Percentiles rank a stretch among this genome's conserved stretches.
Conservation (phyloP, 2,329 filamentous ascomycete genomes). For the Aspergillus caelatus region DNA sequence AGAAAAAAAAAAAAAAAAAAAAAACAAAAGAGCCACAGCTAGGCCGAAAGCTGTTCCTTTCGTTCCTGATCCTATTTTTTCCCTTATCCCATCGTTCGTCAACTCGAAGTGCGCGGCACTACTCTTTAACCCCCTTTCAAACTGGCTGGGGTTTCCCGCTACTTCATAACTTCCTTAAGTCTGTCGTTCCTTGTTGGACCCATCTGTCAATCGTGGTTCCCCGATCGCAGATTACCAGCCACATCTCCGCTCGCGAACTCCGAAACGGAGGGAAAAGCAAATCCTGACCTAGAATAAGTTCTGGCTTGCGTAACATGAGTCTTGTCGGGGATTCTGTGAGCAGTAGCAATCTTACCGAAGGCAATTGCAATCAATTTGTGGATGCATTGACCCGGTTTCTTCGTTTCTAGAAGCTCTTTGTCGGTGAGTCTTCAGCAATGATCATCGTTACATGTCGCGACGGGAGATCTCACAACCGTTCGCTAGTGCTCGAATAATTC, state of each 20-base stretch:
- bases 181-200: not conserved
- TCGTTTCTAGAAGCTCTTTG: constrained; percentile 4
- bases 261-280: not conserved
- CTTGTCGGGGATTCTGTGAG: not conserved
- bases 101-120: not conserved
- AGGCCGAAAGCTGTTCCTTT: not conserved
- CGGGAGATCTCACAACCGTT: not conserved
- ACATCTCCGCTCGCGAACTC: not conserved
- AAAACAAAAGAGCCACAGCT: not conserved
- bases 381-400: constrained; percentile 1
- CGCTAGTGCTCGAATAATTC: not conserved
- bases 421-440: not conserved
- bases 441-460: not conserved
- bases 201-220: not conserved
- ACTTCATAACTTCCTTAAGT: not conserved
- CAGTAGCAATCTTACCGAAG: not conserved
- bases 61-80: not conserved
- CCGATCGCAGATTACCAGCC: constrained; percentile 3
- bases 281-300: not conserved
- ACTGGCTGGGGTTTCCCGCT: not conserved
- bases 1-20: not conserved
- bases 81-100: not conserved
- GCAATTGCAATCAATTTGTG: not conserved
- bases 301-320: not conserved
- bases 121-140: not conserved